Evolutionary conservation across 768 basidiomycete species (phyloP), one percentile per base, ranked within the genome.

Genomic region (Cystoderma amianthinum): DNA sequence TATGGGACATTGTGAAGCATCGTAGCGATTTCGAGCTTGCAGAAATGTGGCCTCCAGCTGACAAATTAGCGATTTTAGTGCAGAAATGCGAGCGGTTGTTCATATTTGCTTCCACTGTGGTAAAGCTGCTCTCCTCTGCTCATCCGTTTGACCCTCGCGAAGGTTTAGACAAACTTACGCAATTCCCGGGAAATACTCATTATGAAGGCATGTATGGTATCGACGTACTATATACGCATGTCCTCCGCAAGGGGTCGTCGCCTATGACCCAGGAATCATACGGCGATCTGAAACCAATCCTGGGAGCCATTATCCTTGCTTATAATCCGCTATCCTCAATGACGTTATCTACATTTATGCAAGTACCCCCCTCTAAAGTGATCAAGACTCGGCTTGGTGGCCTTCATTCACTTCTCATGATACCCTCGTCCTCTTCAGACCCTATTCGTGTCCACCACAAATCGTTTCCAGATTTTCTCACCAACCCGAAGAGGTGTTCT

Each of bases 61-160:
- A 53, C 7, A 32, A 41, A 5, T 41, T 56, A 10, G 7, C 10
- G 25, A 46, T 44, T 10, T 48, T 51, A 1, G 42, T 41, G 22
- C 17, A 36, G 18, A 48, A 47, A 44, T 45, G 51, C 15, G 38
- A 32, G 10, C 45, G 47, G 7, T 37, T 51, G 13, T 55, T 55
- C 39, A 49, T 55, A 12, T 55, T 46, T 44, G 53, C 53, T 9
- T 47, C 47, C 10, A 50, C 25, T 51, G 12, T 41, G 46, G 7
- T 47, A 32, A 47, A 48, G 30, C 53, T 50, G 7, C 39, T 44
- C 53, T 28, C 44, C 32, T 16, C 10, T 16, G 6, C 12, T 6
- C 12, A 7, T 7, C 16, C 34, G 6, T 7, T 6, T 36, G 34
- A 28, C 7, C 9, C 16, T 17, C 34, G 17, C 6, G 18, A 6